A percentile compares a stretch with the other conserved stretches of the same genome.
Conservation (phyloP, 1,284 basidiomycete genomes). For the Fomitopsis schrenkii region DNA sequence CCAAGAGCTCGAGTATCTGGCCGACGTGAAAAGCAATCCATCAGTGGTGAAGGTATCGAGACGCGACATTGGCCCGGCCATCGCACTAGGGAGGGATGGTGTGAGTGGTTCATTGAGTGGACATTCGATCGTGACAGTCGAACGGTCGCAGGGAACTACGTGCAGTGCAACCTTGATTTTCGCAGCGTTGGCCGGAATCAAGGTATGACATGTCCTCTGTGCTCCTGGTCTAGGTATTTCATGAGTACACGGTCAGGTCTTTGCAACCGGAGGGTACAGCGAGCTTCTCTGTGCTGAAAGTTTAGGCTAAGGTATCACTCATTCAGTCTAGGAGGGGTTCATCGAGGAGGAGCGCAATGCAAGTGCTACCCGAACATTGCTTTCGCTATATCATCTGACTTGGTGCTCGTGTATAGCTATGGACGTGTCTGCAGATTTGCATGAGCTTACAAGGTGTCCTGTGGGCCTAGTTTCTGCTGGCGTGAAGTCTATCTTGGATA, state of each 20-base stretch:
- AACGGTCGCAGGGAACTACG: constrained; percentile 63
- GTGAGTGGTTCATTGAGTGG: not conserved
- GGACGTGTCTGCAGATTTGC: constrained; percentile 93
- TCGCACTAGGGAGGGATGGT: constrained; percentile 70
- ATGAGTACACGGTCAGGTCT: constrained; percentile 45
- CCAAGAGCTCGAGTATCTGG: constrained; percentile 68
- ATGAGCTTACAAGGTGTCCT: constrained; percentile 79
- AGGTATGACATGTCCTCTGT: constrained; percentile 34
- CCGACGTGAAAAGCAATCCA: constrained; percentile 47
- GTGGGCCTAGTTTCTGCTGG: constrained; percentile 93
- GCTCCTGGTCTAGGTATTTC: not conserved
- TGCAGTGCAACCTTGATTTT: constrained; percentile 87
- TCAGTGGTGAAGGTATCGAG: constrained; percentile 76
- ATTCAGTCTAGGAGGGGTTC: constrained; percentile 81
- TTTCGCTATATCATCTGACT: constrained; percentile 3
- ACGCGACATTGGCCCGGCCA: constrained; percentile 79
- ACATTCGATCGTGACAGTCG: not conserved
- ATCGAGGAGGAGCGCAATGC: constrained; percentile 89
- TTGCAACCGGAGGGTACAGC: constrained; percentile 75
- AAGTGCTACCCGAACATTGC: constrained; percentile 23
- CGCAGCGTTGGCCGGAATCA: constrained; percentile 80
- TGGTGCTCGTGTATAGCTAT: constrained; percentile 53
- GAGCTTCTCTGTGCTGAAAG: not conserved
- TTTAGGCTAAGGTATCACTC: not conserved
- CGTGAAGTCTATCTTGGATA: constrained; percentile 94